These are phyloP conservation scores for Lactifluus rugatus DNA, from an alignment of 768 basidiomycete genomes.

Conservation along the genomic window DNA sequence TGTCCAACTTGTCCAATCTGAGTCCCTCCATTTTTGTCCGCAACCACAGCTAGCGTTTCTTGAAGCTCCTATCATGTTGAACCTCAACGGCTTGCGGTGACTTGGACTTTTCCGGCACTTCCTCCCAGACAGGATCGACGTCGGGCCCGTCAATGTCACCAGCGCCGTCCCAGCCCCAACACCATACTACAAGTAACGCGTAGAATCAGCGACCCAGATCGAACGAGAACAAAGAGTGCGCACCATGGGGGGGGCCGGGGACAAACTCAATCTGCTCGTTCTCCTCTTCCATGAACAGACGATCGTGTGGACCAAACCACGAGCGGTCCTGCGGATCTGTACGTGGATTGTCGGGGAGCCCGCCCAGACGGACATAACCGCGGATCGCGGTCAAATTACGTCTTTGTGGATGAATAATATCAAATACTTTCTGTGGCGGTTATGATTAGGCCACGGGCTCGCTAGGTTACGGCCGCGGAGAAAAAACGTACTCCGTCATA, in stretches of 20 bases:
- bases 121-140: constrained; percentile 96
- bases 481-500: constrained; percentile 61
- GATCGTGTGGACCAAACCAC: constrained; percentile 97
- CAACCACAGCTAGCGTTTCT: neutral
- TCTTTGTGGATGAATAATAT: constrained; percentile 85
- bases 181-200: constrained; percentile 63
- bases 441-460: neutral
- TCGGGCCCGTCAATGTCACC: constrained; percentile 97
- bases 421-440: constrained; percentile 68
- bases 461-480: neutral
- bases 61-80: constrained; percentile 49
- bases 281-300: constrained; percentile 87
- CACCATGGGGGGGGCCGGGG: constrained; percentile 80
- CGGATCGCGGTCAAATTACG: constrained; percentile 94
- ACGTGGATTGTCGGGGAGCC: constrained; percentile 88
- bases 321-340: constrained; percentile 96
- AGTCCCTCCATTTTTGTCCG: neutral
- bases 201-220: neutral
- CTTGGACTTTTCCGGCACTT: constrained; percentile 58
- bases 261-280: constrained; percentile 63
- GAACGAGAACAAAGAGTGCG: constrained; percentile 25
- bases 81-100: constrained; percentile 51
- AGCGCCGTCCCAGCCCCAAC: constrained; percentile 99
- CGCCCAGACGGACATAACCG: constrained; percentile 90
- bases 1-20: neutral